phyloP scores from a whole-genome alignment of 306 rosid genomes.

The Sphenostylis stenocarpa region DNA sequence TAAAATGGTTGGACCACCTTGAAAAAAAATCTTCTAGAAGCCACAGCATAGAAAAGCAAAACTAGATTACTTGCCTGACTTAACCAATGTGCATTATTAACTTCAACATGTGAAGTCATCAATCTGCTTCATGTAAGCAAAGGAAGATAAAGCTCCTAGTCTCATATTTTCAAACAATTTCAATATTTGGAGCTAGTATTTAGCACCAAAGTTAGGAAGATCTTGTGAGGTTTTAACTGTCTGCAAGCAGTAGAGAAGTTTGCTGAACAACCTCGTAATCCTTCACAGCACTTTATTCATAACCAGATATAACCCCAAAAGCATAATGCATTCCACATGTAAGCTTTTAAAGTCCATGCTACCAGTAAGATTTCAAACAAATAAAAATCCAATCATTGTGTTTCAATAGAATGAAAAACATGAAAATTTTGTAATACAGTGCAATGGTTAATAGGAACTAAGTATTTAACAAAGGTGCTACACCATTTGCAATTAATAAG shows the following conservation, averaged over 20 bases:
- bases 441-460: not conserved
- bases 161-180: not conserved
- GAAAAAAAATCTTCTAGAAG: not conserved
- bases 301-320: not conserved
- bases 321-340: not conserved
- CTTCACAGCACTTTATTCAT: not conserved
- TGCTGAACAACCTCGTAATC: not conserved
- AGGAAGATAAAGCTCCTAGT: not conserved
- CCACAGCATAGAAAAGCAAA: not conserved
- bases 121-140: not conserved
- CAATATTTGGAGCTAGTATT: not conserved
- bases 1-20: not conserved
- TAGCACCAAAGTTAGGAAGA: not conserved
- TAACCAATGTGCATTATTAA: constrained; percentile 1
- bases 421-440: not conserved
- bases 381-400: not conserved
- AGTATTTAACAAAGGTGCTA: not conserved
- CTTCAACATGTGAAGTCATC: not conserved
- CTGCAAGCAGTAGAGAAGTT: not conserved
- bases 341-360: not conserved
- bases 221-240: not conserved
- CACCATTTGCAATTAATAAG: not conserved
- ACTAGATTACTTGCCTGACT: not conserved
- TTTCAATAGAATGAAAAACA: not conserved
- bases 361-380: not conserved